phyloP scores from a whole-genome alignment of 352 stramenopile genomes.

The Globisporangium cylindrosporum region DNA sequence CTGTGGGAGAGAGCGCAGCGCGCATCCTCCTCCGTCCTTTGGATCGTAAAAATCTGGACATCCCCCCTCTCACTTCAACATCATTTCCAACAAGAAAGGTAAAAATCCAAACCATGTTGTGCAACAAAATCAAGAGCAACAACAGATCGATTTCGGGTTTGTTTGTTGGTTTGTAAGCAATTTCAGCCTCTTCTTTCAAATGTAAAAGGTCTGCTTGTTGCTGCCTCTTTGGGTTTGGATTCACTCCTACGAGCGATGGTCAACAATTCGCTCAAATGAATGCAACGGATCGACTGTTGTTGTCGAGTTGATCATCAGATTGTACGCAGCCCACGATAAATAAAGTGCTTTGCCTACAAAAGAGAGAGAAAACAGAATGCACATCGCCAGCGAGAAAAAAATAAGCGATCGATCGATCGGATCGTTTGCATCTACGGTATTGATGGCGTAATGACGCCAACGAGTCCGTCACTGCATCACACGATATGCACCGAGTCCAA shows the following conservation, averaged over 20 bases:
- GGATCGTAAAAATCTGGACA: background rate
- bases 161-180: background rate
- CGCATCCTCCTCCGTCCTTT: background rate
- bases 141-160: background rate
- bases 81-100: background rate
- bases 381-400: background rate
- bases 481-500: background rate
- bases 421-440: background rate
- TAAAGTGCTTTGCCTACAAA: background rate
- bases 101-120: background rate
- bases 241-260: background rate
- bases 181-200: background rate
- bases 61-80: conserved; percentile 1
- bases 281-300: background rate
- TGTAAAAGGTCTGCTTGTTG: background rate
- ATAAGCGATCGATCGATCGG: background rate
- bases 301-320: background rate
- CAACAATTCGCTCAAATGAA: background rate
- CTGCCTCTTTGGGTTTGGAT: background rate
- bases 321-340: background rate
- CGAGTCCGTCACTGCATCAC: background rate
- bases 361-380: background rate
- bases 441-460: background rate
- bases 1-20: background rate
- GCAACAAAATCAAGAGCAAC: background rate